Evolutionary conservation across 352 stramenopile genomes (phyloP), one percentile per base, ranked within the genome.

Genomic region (Globisporangium cystogenes): DNA sequence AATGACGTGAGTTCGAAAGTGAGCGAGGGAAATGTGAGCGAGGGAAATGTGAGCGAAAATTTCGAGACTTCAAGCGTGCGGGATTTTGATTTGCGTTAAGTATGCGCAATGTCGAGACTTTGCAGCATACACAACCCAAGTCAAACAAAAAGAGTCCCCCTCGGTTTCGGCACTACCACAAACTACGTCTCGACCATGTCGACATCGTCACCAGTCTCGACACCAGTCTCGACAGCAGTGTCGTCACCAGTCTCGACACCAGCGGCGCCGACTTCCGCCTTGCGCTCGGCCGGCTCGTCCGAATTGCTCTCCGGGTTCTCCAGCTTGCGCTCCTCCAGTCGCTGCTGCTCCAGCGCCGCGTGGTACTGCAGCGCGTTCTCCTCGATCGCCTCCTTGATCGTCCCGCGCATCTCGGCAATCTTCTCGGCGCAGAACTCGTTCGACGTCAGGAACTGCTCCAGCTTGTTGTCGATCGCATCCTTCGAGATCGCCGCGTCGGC

Each of bases 371-470:
- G 47, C 20, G 62, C 45, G 41, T 85, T 70, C 14, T 36, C 16
- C 29, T 61, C 52, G 47, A 85, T 76, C 45, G 57, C 67, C 20
- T 69, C 40, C 29, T 60, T 61, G 43, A 85, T 70, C 31, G 69
- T 33, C 16, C 57, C 60, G 27, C 74, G 56, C 18, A 60, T 70
- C 12, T 53, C 51, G 10, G 52, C 58, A 36, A 82, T 70, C 39
- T 81, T 67, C 26, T 80, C 53, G 2, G 70, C 59, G n/a, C 48
- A 62, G 42, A 86, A 82, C 16, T 67, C 68, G 41, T 44, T 59
- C 1, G 65, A 50, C 18, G 70, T 57, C 26, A 86, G 76, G 27
- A 83, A 60, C 14, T 52, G 26, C 21, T 69, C 65, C 15, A 86
- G 63, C 26, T 77, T 56, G n/a, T 26, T 50, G 18, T 79, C 70